Conservation (phyloP, 2,329 filamentous ascomycete genomes). For the Endocalyx cinctus region DNA sequence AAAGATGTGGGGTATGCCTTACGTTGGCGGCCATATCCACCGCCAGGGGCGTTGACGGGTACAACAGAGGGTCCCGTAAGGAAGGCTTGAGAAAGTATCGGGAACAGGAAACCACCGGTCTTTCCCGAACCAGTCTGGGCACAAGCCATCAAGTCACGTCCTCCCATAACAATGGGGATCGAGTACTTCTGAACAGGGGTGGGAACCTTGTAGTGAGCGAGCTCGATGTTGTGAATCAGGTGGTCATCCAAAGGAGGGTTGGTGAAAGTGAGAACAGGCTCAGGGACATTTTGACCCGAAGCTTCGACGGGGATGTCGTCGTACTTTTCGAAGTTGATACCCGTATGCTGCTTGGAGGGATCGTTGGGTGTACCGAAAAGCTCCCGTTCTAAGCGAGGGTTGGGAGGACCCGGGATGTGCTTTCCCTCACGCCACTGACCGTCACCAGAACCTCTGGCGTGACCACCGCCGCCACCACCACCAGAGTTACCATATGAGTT, state of each 20-base stretch:
- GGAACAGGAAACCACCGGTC: slow-evolving; percentile 99
- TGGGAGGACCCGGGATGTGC: slow-evolving; percentile 84
- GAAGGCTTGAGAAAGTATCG: slow-evolving; percentile 97
- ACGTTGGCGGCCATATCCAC: slow-evolving; percentile 84
- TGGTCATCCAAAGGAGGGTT: slow-evolving; percentile 96
- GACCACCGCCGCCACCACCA: slow-evolving; percentile 40
- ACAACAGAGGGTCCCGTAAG: slow-evolving; percentile 74
- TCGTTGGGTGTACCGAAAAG: slow-evolving; percentile 90
- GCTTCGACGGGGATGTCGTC: slow-evolving; percentile 99
- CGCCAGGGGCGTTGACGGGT: slow-evolving; percentile 59
- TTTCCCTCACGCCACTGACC: slow-evolving; percentile 97
- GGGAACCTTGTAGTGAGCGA: slow-evolving; percentile 90
- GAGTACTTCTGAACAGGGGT: slow-evolving; percentile 99
- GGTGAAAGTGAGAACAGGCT: slow-evolving; percentile 84
- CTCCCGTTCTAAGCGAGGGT: slow-evolving; percentile 88
- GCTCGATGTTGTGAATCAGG: slow-evolving; percentile 84
- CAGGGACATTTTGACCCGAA: slow-evolving; percentile 87
- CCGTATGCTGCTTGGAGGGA: slow-evolving; percentile 90
- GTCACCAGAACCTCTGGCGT: slow-evolving; percentile 81
- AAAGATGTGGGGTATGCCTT: slow-evolving; percentile 97
- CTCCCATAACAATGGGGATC: slow-evolving; percentile 96
- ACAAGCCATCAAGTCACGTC: slow-evolving; percentile 98
- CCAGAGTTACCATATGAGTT: slow-evolving; percentile 56
- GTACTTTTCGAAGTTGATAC: slow-evolving; percentile 99
- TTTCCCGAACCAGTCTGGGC: slow-evolving; percentile 99